Base-by-base conservation (phyloP, 164 flowering plant genomes). In the Annona squamosa region DNA sequence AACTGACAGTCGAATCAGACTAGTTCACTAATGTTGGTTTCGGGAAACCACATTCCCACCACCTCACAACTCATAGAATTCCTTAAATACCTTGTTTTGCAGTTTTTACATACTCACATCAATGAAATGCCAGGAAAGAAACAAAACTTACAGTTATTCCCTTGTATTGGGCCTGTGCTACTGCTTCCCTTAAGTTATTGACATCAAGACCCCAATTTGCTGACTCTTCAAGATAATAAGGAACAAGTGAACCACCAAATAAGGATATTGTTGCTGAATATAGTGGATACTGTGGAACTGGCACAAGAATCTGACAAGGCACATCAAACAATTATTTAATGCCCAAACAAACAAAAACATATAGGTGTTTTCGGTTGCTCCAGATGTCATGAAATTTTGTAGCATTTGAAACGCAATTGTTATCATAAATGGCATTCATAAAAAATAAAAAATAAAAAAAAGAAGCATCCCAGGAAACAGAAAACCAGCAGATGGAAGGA, bases 161-260 rank as follows among this genome's bases (percentile, higher is more conserved):
- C 69, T 85, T 87, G 44, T 79, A 81, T 70, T 85, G 92, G 75
- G 99, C 95, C 76, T 85, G 72, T 65, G 87, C 83, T 77, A 91
- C 87, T 67, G 99, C 82, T 65, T 86, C 85, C 46, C 89, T 90
- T 74, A 92, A 85, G 78, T 90, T 82, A 78, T 81, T 81, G 44
- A 91, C 69, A 77, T 95, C 99, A 73, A 95, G 98, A 71, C 98
- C 98, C 99, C 98, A 95, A 71, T 92, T 95, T 77, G 91, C 99
- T 12, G 97, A 84, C 85, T 95, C 99, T 76, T 92, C 99, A 47
- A 95, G 87, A 81, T 84, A 95, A 77, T 95, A 95, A 63, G 98
- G 98, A 75, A 95, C 96, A 70, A 95, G 97, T 75, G 97, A 82
- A 67, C 99, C 98, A 65, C 99, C 98, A 75, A 63, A 79, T 41